A percentile compares a stretch with the other conserved stretches of the same genome.
Evolutionary conservation across 345 rosid genomes (phyloP).

Genomic region (Syzygium oleosum): DNA sequence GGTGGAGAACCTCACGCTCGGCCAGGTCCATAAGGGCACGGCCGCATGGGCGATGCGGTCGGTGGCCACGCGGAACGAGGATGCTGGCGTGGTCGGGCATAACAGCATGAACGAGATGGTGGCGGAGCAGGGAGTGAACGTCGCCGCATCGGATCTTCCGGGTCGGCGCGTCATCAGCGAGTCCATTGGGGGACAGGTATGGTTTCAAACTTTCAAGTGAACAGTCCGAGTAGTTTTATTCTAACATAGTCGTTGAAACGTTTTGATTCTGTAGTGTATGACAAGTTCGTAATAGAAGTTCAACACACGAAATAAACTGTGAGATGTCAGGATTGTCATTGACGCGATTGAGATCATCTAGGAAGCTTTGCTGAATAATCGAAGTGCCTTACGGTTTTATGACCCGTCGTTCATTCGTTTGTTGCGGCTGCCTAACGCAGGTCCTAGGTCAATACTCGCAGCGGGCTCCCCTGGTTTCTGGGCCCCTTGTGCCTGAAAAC

Average conservation of each 20-base stretch:
- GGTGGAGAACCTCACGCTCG: constrained; percentile 16
- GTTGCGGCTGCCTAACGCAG: not conserved
- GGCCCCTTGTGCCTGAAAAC: not conserved
- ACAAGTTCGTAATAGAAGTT: not conserved
- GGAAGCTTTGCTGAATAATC: not conserved
- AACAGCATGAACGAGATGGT: constrained; percentile 3
- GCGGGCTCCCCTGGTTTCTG: not conserved
- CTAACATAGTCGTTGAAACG: not conserved
- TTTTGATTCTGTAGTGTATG: too few species aligned
- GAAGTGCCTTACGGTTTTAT: not conserved
- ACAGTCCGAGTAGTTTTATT: not conserved
- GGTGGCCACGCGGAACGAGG: constrained; percentile 17
- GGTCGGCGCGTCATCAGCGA: not conserved
- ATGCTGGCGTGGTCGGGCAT: constrained; percentile 11
- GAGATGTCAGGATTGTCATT: not conserved
- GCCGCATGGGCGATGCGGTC: constrained; percentile 18
- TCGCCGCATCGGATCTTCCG: constrained; percentile 10
- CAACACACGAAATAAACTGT: not conserved
- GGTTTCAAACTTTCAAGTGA: not conserved
- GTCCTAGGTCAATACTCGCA: not conserved
- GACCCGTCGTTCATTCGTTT: not conserved
- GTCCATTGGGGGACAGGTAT: not conserved
- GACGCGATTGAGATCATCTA: not conserved
- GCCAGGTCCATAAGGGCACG: constrained; percentile 10
- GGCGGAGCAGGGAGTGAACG: constrained; percentile 7